Evolutionary conservation across 805 yeast genomes (phyloP).

Genomic region (Wickerhamiella vanderwaltii): DNA sequence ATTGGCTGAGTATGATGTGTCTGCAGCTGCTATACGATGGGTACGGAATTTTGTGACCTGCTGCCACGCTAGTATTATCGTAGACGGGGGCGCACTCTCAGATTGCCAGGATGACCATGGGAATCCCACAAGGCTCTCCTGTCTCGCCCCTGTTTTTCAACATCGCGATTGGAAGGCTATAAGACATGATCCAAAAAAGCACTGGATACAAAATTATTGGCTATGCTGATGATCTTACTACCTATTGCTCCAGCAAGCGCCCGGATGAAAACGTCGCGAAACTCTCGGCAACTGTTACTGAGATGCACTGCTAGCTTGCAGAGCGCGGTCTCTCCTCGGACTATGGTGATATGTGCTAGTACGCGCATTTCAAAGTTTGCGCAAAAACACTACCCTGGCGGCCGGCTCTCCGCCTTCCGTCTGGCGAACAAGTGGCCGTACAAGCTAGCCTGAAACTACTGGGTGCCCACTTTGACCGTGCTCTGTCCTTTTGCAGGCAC

Average conservation of each 20-base stretch:
- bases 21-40: neutral
- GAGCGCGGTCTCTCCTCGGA: neutral
- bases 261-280: neutral
- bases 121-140: slow-evolving; percentile 3
- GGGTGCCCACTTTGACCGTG: neutral
- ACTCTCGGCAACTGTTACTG: neutral
- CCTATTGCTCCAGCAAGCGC: neutral
- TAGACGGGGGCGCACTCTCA: neutral
- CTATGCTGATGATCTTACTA: neutral
- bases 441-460: neutral
- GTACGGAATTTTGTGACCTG: neutral
- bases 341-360: neutral
- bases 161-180: neutral
- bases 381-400: neutral
- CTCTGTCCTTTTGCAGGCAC: neutral
- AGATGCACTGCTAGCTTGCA: neutral
- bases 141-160: neutral
- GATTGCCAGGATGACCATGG: neutral
- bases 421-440: neutral
- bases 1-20: neutral
- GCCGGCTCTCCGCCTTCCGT: neutral
- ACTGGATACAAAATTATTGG: neutral
- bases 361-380: neutral
- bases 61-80: neutral
- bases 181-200: neutral